Evolutionary conservation across 129 eudicot species (phyloP).

Genomic region (Ambrosia artemisiifolia): DNA sequence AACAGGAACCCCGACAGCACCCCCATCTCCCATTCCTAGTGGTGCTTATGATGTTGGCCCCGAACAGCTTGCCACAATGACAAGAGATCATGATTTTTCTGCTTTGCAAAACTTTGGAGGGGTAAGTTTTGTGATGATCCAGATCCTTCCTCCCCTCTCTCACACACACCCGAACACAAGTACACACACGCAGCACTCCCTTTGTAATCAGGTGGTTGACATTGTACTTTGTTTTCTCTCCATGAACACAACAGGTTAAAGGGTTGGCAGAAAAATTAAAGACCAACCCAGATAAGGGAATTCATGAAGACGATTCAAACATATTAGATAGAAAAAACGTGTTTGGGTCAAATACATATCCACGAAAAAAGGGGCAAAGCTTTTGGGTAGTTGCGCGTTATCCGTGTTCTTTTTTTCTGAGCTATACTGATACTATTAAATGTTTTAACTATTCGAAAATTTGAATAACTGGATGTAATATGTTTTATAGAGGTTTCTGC

Average conservation of each 20-base stretch:
- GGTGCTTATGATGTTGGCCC: constrained; percentile 52
- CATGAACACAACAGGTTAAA: constrained; percentile 38
- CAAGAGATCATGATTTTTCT: constrained; percentile 62
- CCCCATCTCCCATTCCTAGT: constrained; percentile 34
- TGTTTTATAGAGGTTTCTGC: background rate
- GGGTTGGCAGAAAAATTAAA: constrained; percentile 65
- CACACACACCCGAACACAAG: background rate
- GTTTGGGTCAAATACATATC: constrained; percentile 86
- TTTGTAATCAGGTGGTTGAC: background rate
- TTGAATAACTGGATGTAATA: background rate
- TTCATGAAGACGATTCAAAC: constrained; percentile 60
- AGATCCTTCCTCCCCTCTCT: background rate
- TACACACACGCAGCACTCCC: background rate
- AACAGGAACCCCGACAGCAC: constrained; percentile 42
- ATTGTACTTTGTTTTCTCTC: constrained; percentile 1
- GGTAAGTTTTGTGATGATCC: constrained; percentile 40
- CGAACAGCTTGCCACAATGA: constrained; percentile 57
- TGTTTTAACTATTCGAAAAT: too few relatives aligned
- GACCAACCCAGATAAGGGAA: constrained; percentile 60
- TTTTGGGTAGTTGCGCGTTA: constrained; percentile 57
- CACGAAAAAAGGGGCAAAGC: constrained; percentile 73
- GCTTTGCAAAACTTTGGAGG: constrained; percentile 65
- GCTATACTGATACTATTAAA: background rate
- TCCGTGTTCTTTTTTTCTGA: background rate
- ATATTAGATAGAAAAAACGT: constrained; percentile 45